Evolutionary conservation across 1,139 yeast species (phyloP).

Genomic region (Barnettozyma hawaiiensis): DNA sequence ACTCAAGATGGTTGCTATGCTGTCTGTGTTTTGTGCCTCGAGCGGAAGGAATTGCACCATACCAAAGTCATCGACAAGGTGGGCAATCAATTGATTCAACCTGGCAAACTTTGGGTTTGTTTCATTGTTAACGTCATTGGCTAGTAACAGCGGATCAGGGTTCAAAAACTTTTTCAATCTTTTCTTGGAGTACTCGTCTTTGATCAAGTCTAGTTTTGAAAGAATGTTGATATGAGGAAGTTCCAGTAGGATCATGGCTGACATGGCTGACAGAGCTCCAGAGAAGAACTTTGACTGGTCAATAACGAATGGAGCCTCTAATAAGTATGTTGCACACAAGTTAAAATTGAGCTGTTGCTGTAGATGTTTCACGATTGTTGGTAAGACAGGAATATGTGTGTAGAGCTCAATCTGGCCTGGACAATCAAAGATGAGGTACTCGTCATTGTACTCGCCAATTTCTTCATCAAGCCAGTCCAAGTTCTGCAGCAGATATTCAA

Average conservation of each 20-base stretch:
- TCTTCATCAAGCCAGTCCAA: constrained; percentile 96
- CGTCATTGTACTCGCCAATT: constrained; percentile 90
- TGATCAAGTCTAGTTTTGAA: constrained; percentile 80
- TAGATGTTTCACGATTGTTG: constrained; percentile 79
- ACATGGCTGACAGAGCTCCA: constrained; percentile 95
- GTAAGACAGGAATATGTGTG: constrained; percentile 91
- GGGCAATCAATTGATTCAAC: constrained; percentile 78
- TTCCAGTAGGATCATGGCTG: constrained; percentile 93
- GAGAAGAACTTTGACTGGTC: constrained; percentile 90
- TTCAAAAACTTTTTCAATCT: constrained; percentile 79
- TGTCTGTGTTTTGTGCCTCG: constrained; percentile 74
- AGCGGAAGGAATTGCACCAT: constrained; percentile 96
- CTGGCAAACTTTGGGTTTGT: constrained; percentile 72
- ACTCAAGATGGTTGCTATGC: constrained; percentile 78
- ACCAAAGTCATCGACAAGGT: constrained; percentile 91
- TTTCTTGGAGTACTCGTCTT: constrained; percentile 65
- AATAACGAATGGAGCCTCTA: constrained; percentile 91
- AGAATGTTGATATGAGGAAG: constrained; percentile 89
- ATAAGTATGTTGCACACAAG: constrained; percentile 83
- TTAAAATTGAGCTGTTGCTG: constrained; percentile 75
- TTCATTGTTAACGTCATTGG: constrained; percentile 41
- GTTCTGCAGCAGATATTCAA: constrained; percentile 80
- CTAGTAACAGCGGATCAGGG: constrained; percentile 81
- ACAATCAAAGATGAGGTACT: constrained; percentile 89
- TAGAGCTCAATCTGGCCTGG: constrained; percentile 97